Conservation (phyloP, 2,329 filamentous ascomycete genomes). For the Hymenoscyphus infarciens region DNA sequence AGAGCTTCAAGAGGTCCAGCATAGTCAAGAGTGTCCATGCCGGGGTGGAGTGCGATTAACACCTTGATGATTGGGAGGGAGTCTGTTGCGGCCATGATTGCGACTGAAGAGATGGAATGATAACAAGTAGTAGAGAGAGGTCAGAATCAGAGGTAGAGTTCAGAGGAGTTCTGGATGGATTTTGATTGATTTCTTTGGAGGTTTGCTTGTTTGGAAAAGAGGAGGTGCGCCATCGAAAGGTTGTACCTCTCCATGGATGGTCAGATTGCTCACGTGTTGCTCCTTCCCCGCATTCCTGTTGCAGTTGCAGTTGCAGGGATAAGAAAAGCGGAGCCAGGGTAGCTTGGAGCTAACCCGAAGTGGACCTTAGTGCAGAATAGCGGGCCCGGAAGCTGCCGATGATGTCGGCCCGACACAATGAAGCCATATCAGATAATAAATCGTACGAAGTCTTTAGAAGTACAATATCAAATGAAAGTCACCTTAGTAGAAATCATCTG, state of each 20-base stretch:
- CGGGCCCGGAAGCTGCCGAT: too few species aligned
- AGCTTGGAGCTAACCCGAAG: too few species aligned
- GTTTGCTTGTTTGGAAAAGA: not conserved
- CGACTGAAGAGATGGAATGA: constrained; percentile 19
- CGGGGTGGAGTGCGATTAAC: constrained; percentile 52
- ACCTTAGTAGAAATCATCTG: too few species aligned
- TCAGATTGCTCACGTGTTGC: constrained; percentile 2
- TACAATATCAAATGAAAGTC: too few species aligned
- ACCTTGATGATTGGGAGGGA: constrained; percentile 48
- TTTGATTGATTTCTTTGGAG: not conserved
- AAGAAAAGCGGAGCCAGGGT: not conserved
- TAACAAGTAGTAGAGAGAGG: too few species aligned
- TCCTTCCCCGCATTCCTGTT: not conserved
- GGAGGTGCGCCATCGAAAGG: not conserved
- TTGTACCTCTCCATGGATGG: not conserved
- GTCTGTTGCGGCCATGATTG: constrained; percentile 34
- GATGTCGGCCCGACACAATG: too few species aligned
- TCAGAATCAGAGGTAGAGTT: not conserved
- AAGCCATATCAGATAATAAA: too few species aligned
- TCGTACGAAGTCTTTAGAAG: too few species aligned
- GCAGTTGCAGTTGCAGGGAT: too few species aligned
- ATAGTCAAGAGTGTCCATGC: constrained; percentile 55
- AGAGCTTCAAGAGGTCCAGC: constrained; percentile 57
- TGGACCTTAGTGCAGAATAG: too few species aligned
- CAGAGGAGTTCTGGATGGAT: not conserved